Percentiles rank a stretch among this genome's conserved stretches.
Evolutionary conservation across 1,284 basidiomycete genomes (phyloP).

Genomic region (Trametes polyzona): DNA sequence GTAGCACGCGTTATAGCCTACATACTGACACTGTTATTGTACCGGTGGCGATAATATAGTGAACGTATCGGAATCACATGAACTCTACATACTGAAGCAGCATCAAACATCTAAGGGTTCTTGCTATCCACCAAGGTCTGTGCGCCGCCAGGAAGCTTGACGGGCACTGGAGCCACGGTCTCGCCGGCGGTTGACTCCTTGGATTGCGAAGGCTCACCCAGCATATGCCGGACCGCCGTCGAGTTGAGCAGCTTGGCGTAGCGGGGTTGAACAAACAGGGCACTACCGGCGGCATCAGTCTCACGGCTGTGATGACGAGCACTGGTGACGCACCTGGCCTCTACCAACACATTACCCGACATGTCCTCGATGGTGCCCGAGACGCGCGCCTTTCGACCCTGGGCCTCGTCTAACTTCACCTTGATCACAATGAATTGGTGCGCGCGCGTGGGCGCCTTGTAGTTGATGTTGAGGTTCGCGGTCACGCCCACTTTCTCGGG

Average conservation of each 20-base stretch:
- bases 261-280: slow-evolving; percentile 66
- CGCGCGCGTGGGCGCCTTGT: slow-evolving; percentile 81
- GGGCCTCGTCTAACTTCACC: slow-evolving; percentile 62
- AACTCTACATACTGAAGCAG: background rate
- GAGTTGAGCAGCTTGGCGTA: slow-evolving; percentile 59
- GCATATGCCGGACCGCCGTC: slow-evolving; percentile 31
- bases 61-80: background rate
- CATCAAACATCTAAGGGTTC: slow-evolving; percentile 8
- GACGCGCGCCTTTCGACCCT: slow-evolving; percentile 81
- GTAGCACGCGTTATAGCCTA: too few relatives aligned
- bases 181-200: slow-evolving; percentile 28
- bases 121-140: slow-evolving; percentile 21
- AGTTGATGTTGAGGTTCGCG: slow-evolving; percentile 77
- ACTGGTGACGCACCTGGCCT: slow-evolving; percentile 65
- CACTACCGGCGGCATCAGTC: slow-evolving; percentile 37
- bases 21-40: too few relatives aligned
- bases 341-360: slow-evolving; percentile 77
- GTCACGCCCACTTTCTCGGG: slow-evolving; percentile 95
- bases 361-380: slow-evolving; percentile 77
- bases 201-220: slow-evolving; percentile 35
- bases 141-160: slow-evolving; percentile 25
- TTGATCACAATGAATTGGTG: slow-evolving; percentile 84
- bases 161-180: slow-evolving; percentile 29
- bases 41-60: too few relatives aligned
- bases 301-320: background rate